Conservation (phyloP, 2,329 filamentous ascomycete species). For the Myriosclerotinia duriaeana region DNA sequence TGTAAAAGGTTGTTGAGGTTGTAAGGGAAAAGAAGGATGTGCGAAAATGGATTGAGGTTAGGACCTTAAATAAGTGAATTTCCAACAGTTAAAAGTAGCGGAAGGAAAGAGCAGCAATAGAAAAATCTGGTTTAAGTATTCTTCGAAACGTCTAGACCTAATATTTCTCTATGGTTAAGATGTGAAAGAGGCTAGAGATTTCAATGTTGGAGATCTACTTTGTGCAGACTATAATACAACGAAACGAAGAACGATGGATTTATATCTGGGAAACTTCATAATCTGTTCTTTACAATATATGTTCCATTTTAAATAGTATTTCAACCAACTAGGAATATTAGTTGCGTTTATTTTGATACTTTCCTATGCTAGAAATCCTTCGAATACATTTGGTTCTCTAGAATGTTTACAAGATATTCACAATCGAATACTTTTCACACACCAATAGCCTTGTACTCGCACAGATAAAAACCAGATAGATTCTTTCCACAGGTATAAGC, state of each 20-base stretch:
- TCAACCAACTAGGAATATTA: neutral
- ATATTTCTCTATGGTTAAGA: neutral
- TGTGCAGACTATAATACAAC: neutral
- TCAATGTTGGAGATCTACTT: neutral
- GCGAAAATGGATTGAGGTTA: neutral
- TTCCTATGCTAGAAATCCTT: neutral
- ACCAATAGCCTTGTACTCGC: neutral
- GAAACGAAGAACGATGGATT: neutral
- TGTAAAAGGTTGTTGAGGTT: slow-evolving; percentile 12
- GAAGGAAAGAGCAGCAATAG: neutral
- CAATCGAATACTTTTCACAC: neutral
- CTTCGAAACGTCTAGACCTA: neutral
- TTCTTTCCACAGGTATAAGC: neutral
- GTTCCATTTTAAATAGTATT: neutral
- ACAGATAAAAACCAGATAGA: neutral
- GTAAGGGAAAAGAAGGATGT: neutral
- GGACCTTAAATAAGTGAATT: slow-evolving; percentile 18
- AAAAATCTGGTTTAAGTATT: neutral
- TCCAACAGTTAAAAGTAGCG: neutral
- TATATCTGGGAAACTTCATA: neutral
- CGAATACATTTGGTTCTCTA: neutral
- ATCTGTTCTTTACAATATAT: neutral
- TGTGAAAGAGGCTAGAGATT: neutral
- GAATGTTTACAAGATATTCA: neutral
- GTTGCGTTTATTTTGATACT: neutral